Evolutionary conservation across 352 stramenopile genomes (phyloP), one percentile per base, ranked within the genome.

Genomic region (Plasmopara viticola): DNA sequence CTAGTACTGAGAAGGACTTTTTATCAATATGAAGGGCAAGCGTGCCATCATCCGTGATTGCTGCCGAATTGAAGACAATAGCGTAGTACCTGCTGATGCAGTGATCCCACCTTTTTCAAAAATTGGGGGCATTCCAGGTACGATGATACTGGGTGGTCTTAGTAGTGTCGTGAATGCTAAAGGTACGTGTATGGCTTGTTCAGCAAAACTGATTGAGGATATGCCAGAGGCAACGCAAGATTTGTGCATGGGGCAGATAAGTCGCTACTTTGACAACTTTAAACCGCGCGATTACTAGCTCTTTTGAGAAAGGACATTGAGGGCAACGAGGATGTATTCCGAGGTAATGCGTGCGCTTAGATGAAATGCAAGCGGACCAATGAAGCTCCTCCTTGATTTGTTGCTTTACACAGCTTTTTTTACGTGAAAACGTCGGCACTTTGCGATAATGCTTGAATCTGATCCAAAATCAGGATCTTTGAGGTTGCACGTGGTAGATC

Each of bases 261-360:
- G 72, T 61, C 74, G 82, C 28, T 93, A 86, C 58, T 93, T 90
- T 64, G 82, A 90, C 42, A 89, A 89, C 56, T 93, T 93, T 53
- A 81, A 64, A 9, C 78, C 74, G 7, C 58, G 51, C 46, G 42
- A 69, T n/a, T 64, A 62, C 15, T 73, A 37, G 61, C 44, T 12
- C 6, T 41, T 18, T 15, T 3, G 20, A 25, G 20, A 25, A 25
- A 25, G 20, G 20, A 25, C 20, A 25, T 25, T 25, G 20, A 25
- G 20, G 20, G 20, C 20, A 25, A 25, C 20, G 20, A 35, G 31
- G 4, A 35, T 35, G 31, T 12, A 35, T 35, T 35, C 10, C 31
- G 31, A 8, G 31, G 2, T 1, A 1, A 25, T 3, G 20, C 20
- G 20, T 25, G 20, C 20, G 20, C 20, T 25, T 25, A 25, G 20